A percentile compares a stretch with the other conserved stretches of the same genome.
Conservation (phyloP, 2,329 filamentous ascomycete species). For the Apiospora arundinis region DNA sequence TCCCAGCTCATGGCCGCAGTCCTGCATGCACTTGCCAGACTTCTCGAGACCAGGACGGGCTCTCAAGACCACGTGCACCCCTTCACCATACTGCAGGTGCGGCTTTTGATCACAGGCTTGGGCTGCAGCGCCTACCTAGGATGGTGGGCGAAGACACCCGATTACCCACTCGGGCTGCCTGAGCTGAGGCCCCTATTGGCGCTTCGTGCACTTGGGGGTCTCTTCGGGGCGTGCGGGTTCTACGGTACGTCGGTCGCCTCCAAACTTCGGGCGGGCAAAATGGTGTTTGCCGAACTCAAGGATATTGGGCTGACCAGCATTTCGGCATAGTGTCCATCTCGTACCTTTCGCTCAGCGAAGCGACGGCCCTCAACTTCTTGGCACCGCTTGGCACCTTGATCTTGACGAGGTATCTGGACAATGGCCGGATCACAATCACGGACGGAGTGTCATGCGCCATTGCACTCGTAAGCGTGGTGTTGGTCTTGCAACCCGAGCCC, state of each 20-base stretch:
- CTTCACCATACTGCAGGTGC: constrained; percentile 19
- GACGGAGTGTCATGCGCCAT: neutral
- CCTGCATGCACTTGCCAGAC: neutral
- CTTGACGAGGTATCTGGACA: constrained; percentile 8
- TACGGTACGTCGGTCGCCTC: neutral
- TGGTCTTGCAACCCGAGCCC: constrained; percentile 1
- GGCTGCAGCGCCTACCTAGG: constrained; percentile 7
- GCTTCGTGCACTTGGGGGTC: neutral
- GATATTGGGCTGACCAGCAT: too few relatives aligned
- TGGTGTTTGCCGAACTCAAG: too few relatives aligned
- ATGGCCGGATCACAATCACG: neutral
- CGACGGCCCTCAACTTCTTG: constrained; percentile 19
- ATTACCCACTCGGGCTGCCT: constrained; percentile 9
- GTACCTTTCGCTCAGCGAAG: constrained; percentile 17
- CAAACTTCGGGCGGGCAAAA: neutral
- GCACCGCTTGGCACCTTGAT: constrained; percentile 19
- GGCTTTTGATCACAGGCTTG: neutral
- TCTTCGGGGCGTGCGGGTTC: constrained; percentile 18
- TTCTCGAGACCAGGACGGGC: constrained; percentile 10
- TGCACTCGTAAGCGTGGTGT: constrained; percentile 14
- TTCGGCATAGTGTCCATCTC: constrained; percentile 12
- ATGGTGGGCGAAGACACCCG: neutral
- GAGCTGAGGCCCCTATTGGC: constrained; percentile 15
- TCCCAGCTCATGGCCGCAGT: constrained; percentile 1
- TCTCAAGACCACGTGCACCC: constrained; percentile 10